A percentile compares a stretch with the other conserved stretches of the same genome.
phyloP scores from a whole-genome alignment of 2,329 filamentous ascomycete genomes.

The Colletotrichum costaricense region DNA sequence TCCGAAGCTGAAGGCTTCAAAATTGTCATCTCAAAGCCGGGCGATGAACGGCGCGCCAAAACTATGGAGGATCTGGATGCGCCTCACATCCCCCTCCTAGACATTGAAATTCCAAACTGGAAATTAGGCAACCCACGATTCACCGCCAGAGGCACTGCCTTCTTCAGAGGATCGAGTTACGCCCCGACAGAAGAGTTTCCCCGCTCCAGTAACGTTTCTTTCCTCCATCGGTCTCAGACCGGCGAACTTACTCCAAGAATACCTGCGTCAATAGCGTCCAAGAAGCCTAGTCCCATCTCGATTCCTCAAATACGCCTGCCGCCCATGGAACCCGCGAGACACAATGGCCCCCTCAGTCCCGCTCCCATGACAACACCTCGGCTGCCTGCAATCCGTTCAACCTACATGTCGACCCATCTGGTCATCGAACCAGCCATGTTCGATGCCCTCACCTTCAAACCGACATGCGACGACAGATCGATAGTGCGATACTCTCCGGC shows the following conservation, averaged over 20 bases:
- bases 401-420: slow-evolving; percentile 60
- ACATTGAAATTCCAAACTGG: slow-evolving; percentile 86
- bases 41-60: slow-evolving; percentile 68
- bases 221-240: slow-evolving; percentile 51
- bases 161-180: slow-evolving; percentile 85
- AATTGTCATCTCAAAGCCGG: slow-evolving; percentile 81
- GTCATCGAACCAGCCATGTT: slow-evolving; percentile 82
- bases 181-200: slow-evolving; percentile 78
- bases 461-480: slow-evolving; percentile 79
- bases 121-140: slow-evolving; percentile 86
- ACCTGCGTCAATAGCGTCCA: slow-evolving; percentile 44
- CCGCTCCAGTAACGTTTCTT: slow-evolving; percentile 69
- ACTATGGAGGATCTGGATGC: slow-evolving; percentile 68
- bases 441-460: slow-evolving; percentile 82
- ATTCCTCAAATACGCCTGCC: slow-evolving; percentile 49
- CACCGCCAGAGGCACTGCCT: slow-evolving; percentile 78
- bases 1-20: slow-evolving; percentile 78
- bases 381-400: slow-evolving; percentile 54
- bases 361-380: slow-evolving; percentile 47
- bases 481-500: slow-evolving; percentile 84
- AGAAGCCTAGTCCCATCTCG: slow-evolving; percentile 51
- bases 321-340: slow-evolving; percentile 37
- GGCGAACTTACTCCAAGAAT: slow-evolving; percentile 45
- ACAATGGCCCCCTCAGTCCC: slow-evolving; percentile 31
- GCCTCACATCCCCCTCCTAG: slow-evolving; percentile 65